phyloP scores from a whole-genome alignment of 176 grass and related monocot species.

The Pharus latifolius region DNA sequence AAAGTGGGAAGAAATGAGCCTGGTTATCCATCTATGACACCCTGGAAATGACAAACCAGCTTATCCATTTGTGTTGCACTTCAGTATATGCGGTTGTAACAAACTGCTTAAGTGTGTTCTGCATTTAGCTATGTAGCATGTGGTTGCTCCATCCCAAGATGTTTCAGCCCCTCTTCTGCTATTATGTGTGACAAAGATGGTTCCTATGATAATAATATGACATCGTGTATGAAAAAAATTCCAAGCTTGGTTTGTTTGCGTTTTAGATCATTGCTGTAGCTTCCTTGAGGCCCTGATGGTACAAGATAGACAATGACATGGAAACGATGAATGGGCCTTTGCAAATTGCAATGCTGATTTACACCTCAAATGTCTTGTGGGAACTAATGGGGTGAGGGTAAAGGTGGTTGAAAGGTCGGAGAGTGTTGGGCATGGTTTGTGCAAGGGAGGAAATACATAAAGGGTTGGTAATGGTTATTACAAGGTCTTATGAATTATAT shows the following conservation, averaged over 20 bases:
- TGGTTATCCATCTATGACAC: background rate
- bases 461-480: too few species aligned
- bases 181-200: background rate
- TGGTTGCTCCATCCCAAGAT: constrained; percentile 15
- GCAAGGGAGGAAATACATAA: too few species aligned
- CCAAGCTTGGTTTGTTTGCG: background rate
- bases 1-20: constrained; percentile 88
- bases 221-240: background rate
- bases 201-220: constrained; percentile 2
- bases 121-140: constrained; percentile 4
- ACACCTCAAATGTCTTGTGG: too few species aligned
- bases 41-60: constrained; percentile 1
- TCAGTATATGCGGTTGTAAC: constrained; percentile 17
- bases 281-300: too few species aligned
- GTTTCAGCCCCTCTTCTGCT: constrained; percentile 6
- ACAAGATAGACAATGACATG: too few species aligned
- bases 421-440: too few species aligned
- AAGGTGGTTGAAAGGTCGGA: too few species aligned
- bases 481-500: too few species aligned
- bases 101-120: background rate
- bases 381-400: too few species aligned
- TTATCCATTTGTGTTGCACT: background rate
- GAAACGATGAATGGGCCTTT: too few species aligned
- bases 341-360: too few species aligned
- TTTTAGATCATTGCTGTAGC: too few species aligned